Conservation (phyloP, 768 basidiomycete species). For the Fistulinella prunicolor region DNA sequence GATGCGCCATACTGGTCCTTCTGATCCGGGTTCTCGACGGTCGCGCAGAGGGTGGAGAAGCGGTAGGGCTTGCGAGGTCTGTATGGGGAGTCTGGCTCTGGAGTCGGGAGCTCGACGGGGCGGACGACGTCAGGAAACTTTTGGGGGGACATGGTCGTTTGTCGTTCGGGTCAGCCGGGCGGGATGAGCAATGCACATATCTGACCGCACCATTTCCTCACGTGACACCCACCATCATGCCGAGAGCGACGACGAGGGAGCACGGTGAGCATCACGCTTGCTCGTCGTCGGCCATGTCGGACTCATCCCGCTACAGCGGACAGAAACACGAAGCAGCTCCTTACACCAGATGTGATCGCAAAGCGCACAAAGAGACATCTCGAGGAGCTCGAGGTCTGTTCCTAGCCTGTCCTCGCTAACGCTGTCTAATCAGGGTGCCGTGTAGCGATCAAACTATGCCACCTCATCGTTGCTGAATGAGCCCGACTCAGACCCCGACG, state of each 20-base stretch:
- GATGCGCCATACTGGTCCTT: constrained; percentile 96
- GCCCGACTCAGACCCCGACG: constrained; percentile 29
- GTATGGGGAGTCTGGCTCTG: constrained; percentile 76
- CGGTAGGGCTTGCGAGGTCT: constrained; percentile 70
- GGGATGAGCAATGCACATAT: too few species aligned
- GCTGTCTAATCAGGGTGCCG: constrained; percentile 1
- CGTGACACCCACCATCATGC: constrained; percentile 21
- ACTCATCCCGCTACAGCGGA: constrained; percentile 34
- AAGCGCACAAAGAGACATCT: constrained; percentile 76
- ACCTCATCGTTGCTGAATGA: constrained; percentile 39
- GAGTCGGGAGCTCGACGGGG: constrained; percentile 66
- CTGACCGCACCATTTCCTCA: constrained; percentile 19
- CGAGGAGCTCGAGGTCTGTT: constrained; percentile 76
- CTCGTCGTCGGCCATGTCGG: constrained; percentile 2
- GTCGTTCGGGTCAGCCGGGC: not conserved
- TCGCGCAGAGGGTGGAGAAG: constrained; percentile 90
- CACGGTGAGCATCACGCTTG: constrained; percentile 33
- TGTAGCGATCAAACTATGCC: constrained; percentile 74
- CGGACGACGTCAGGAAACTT: constrained; percentile 2
- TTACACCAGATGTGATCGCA: constrained; percentile 65
- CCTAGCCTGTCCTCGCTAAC: not conserved
- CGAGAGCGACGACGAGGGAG: constrained; percentile 18
- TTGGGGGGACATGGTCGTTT: constrained; percentile 12
- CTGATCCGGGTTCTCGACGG: constrained; percentile 85
- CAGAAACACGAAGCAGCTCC: constrained; percentile 42